Conservation (phyloP, 805 yeast genomes). For the Cyberlindnera americana region DNA sequence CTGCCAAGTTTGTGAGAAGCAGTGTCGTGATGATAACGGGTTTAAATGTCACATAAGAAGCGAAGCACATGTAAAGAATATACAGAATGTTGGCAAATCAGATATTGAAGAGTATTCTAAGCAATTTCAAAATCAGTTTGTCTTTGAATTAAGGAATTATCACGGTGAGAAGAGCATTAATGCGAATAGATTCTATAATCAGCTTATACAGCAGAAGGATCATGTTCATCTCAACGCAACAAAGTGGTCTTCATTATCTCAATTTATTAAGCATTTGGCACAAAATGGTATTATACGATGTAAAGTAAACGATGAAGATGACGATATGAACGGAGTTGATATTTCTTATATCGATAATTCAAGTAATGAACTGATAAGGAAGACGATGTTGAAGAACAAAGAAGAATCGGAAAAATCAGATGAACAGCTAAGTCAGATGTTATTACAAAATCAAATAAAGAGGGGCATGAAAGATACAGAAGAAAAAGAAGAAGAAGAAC, state of each 20-base stretch:
- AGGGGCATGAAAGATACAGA: slow-evolving; percentile 34
- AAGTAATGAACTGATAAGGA: slow-evolving; percentile 42
- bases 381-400: slow-evolving; percentile 35
- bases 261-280: slow-evolving; percentile 62
- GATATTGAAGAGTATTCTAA: slow-evolving; percentile 58
- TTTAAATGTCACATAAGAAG: slow-evolving; percentile 84
- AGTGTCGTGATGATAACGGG: slow-evolving; percentile 95
- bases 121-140: slow-evolving; percentile 60
- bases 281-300: slow-evolving; percentile 54
- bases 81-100: slow-evolving; percentile 43
- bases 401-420: slow-evolving; percentile 39
- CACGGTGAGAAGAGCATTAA: slow-evolving; percentile 82
- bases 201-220: slow-evolving; percentile 73
- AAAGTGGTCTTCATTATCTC: slow-evolving; percentile 65
- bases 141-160: slow-evolving; percentile 53
- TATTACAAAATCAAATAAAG: slow-evolving; percentile 52
- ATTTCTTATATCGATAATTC: slow-evolving; percentile 56
- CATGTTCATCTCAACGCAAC: slow-evolving; percentile 94
- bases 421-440: slow-evolving; percentile 39
- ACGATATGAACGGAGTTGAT: slow-evolving; percentile 36
- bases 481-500: slow-evolving; percentile 38
- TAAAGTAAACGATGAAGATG: slow-evolving; percentile 32
- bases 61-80: slow-evolving; percentile 67
- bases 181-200: slow-evolving; percentile 87
- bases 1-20: slow-evolving; percentile 90